Evolutionary conservation across 305 asterid genomes (phyloP), one percentile per base, ranked within the genome.

Genomic region (Nicotiana rustica): DNA sequence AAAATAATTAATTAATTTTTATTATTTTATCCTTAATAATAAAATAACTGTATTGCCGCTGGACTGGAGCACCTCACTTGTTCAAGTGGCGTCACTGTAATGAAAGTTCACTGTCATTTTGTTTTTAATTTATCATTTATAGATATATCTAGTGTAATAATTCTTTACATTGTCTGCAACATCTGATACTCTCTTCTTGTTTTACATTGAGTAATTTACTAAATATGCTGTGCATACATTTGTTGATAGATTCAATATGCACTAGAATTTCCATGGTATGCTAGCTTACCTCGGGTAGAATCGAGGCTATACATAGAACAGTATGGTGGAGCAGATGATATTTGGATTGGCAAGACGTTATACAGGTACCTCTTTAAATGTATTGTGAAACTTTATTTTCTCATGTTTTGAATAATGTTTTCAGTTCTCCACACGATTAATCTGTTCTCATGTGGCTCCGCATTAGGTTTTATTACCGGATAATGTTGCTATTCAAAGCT

Each of bases 181-280:
- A 49, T 49, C 3, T 10, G 1, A 56, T 14, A 7, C 60, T 6
- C 2, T 25, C 25, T 25, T 36, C 33, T 36, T 67, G 15, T 15
- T 67, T 9, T 15, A 13, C 19, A 13, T 15, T 47, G 47, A 79
- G 4, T 41, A 18, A 29, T 25, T 12, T 4, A 10, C 10, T 3
- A 78, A 5, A 2, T 47, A 13, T 35, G 1, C 57, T 18, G 49
- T 70, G 31, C 47, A 47, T 31, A 3, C 19, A 66, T 1, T 18
- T 60, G 49, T 6, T 47, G 5, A 18, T 57, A 88, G 90, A 75
- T 88, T 44, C 14, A 10, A 68, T 67, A 67, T 67, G 92, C 84
- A 38, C 33, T 90, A 19, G 86, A 85, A 15, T 41, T 88, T 35
- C 90, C 90, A 52, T 88, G 87, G 90, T 85, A 77, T 78, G 89